phyloP scores from a whole-genome alignment of 371 early-diverging fungal genomes.

The Mucor irregularis region DNA sequence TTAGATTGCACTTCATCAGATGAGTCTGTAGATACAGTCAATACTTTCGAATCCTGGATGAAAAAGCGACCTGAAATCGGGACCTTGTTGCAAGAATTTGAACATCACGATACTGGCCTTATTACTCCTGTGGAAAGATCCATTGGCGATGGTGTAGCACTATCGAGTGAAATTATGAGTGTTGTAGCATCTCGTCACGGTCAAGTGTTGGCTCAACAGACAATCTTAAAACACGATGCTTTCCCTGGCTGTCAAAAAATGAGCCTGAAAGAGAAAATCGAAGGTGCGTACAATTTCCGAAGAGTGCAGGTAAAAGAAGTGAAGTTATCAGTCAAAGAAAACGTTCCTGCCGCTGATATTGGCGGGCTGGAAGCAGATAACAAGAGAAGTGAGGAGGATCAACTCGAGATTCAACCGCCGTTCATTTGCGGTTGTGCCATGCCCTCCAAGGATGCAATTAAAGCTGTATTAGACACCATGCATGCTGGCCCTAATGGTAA shows the following conservation, averaged over 20 bases:
- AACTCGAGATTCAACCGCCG: conserved; percentile 17
- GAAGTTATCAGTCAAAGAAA: conserved; percentile 21
- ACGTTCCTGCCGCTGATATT: conserved; percentile 41
- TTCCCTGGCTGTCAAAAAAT: conserved; percentile 67
- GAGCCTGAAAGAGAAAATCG: conserved; percentile 54
- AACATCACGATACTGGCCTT: conserved; percentile 11
- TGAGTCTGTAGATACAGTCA: conserved; percentile 11
- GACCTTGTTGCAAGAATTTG: conserved; percentile 46
- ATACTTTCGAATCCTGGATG: conserved; percentile 52
- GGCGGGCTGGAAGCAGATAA: conserved; percentile 22
- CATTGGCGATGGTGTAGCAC: conserved; percentile 57
- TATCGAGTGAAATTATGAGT: conserved; percentile 54
- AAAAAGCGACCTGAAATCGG: conserved; percentile 49
- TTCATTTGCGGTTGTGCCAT: conserved; percentile 66
- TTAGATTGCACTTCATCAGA: conserved; percentile 22
- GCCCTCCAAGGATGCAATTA: conserved; percentile 67
- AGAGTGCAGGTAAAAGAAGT: conserved; percentile 35
- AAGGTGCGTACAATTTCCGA: conserved; percentile 60
- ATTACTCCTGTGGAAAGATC: conserved; percentile 53
- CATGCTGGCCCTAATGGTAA: conserved; percentile 56
- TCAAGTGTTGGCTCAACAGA: conserved; percentile 53
- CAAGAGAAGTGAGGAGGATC: conserved; percentile 9
- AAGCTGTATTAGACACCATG: conserved; percentile 44
- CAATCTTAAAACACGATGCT: conserved; percentile 60
- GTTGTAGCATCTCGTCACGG: conserved; percentile 55